phyloP scores from a whole-genome alignment of 345 rosid species.

The Ceriops tagal region DNA sequence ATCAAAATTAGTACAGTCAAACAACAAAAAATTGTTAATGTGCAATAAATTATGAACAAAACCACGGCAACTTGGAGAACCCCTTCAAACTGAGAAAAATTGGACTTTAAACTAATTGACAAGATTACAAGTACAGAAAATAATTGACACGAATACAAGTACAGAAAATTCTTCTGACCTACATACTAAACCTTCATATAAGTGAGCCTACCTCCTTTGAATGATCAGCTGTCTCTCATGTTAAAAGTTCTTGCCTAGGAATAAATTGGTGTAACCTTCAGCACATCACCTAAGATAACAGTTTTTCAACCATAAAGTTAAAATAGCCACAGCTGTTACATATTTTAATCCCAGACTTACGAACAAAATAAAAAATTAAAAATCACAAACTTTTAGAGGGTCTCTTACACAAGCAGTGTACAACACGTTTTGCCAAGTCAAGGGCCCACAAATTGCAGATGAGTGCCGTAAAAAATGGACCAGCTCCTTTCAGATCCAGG shows the following conservation, averaged over 20 bases:
- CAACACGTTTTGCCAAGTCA: slow-evolving; percentile 21
- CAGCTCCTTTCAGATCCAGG: slow-evolving; percentile 18
- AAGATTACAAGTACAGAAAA: slow-evolving; percentile 34
- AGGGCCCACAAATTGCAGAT: slow-evolving; percentile 11
- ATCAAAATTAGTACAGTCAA: slow-evolving; percentile 2
- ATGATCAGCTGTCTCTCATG: slow-evolving; percentile 23
- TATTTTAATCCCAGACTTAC: slow-evolving; percentile 19
- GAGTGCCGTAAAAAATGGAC: slow-evolving; percentile 13
- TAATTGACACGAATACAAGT: slow-evolving; percentile 30
- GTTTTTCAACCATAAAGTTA: slow-evolving; percentile 21
- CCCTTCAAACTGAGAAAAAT: slow-evolving; percentile 15
- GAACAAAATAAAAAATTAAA: slow-evolving; percentile 17
- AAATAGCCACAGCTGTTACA: slow-evolving; percentile 16
- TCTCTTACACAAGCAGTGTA: slow-evolving; percentile 26
- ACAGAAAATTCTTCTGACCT: slow-evolving; percentile 33
- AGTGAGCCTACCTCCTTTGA: slow-evolving; percentile 34
- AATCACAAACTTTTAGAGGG: slow-evolving; percentile 14
- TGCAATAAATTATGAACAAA: neutral
- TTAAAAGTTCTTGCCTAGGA: slow-evolving; percentile 26
- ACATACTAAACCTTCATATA: slow-evolving; percentile 28
- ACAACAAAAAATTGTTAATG: neutral
- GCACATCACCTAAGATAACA: slow-evolving; percentile 28
- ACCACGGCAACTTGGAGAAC: neutral
- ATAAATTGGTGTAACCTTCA: slow-evolving; percentile 22
- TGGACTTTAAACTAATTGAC: slow-evolving; percentile 21